Evolutionary conservation across 164 flowering plant species (phyloP).

Genomic region (Litsea cubeba): DNA sequence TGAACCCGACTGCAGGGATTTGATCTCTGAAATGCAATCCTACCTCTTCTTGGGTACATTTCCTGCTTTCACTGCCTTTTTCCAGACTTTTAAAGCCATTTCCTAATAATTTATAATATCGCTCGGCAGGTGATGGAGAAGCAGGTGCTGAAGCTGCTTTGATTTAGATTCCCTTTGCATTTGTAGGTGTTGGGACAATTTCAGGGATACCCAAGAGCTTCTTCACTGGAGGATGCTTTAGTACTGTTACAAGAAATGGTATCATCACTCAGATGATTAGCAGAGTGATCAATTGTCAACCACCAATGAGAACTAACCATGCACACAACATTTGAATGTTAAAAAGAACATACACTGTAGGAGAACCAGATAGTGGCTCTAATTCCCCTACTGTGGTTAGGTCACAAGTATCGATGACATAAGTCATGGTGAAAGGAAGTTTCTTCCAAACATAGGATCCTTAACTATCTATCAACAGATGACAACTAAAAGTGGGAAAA

Average conservation of each 20-base stretch:
- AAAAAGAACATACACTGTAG: neutral
- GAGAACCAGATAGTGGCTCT: too few species aligned
- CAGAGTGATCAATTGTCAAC: too few species aligned
- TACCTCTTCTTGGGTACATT: slow-evolving; percentile 7
- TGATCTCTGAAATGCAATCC: neutral
- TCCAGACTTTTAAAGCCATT: slow-evolving; percentile 11
- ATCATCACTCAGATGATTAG: neutral
- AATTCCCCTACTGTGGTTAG: too few species aligned
- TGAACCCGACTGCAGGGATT: neutral
- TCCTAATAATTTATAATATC: slow-evolving; percentile 11
- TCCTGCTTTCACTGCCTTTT: slow-evolving; percentile 12
- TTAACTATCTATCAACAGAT: too few species aligned
- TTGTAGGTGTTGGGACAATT: neutral
- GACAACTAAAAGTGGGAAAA: too few species aligned
- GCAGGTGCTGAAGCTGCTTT: neutral
- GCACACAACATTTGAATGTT: neutral
- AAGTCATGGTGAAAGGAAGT: too few species aligned
- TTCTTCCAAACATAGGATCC: too few species aligned
- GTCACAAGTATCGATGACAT: too few species aligned
- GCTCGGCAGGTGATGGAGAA: neutral
- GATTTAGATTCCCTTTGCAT: neutral
- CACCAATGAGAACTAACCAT: too few species aligned
- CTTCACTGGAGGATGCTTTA: slow-evolving; percentile 18
- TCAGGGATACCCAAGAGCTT: slow-evolving; percentile 15
- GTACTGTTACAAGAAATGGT: slow-evolving; percentile 7